Conservation (phyloP, 129 eudicot species). For the Pseudognaphalium luteoalbum region DNA sequence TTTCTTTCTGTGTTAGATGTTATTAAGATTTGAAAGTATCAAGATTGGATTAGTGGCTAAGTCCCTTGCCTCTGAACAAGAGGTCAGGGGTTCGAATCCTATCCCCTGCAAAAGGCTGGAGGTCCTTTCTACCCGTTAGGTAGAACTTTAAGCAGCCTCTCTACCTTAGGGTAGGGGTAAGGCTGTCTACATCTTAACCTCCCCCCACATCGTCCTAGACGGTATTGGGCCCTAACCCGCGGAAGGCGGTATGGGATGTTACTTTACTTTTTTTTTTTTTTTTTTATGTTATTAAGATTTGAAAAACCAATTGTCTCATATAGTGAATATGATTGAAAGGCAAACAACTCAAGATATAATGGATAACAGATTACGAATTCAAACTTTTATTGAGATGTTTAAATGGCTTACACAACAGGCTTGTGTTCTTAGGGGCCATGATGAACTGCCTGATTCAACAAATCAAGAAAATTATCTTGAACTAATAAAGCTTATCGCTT, state of each 20-base stretch:
- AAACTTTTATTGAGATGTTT: background rate
- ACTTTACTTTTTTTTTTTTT: too few relatives aligned
- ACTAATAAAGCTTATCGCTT: background rate
- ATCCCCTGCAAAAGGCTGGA: too few relatives aligned
- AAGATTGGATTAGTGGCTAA: too few relatives aligned
- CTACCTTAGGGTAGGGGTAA: too few relatives aligned
- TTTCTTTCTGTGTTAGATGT: background rate
- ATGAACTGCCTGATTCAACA: background rate
- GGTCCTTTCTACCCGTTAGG: too few relatives aligned
- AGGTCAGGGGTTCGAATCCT: too few relatives aligned
- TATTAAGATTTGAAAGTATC: background rate
- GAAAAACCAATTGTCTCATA: background rate
- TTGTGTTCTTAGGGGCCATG: background rate
- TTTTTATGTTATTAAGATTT: background rate
- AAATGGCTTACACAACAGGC: background rate
- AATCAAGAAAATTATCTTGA: background rate
- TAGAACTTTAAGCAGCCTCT: too few relatives aligned
- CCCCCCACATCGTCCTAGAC: too few relatives aligned
- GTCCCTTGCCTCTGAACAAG: too few relatives aligned
- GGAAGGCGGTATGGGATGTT: too few relatives aligned
- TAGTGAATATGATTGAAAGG: constrained; percentile 7
- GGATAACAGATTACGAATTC: background rate
- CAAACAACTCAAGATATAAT: background rate
- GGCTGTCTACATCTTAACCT: too few relatives aligned
- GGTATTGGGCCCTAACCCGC: too few relatives aligned